Conservation (phyloP, 2,329 filamentous ascomycete genomes). For the Diaporthe australafricana region DNA sequence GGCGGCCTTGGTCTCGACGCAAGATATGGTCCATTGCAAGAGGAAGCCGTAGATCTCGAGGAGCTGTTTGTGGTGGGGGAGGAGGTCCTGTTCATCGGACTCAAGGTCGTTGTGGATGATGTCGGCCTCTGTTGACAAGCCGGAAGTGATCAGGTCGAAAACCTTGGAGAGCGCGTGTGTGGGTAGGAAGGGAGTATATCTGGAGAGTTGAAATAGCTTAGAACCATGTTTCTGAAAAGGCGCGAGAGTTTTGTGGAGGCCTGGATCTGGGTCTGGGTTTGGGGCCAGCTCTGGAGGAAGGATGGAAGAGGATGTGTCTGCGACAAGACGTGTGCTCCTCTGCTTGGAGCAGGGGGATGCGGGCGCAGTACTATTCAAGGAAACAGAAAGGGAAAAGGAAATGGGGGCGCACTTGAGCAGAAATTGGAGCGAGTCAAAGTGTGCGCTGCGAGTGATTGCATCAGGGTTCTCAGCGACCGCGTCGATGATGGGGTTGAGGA, state of each 20-base stretch:
- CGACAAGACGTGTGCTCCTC: not conserved
- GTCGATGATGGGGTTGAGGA: slow-evolving; percentile 93
- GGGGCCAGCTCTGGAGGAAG: slow-evolving; percentile 37
- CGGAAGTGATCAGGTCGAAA: slow-evolving; percentile 89
- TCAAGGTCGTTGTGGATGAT: slow-evolving; percentile 88
- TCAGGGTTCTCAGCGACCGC: slow-evolving; percentile 92
- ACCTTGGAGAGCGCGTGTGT: slow-evolving; percentile 90
- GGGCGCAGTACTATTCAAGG: not conserved
- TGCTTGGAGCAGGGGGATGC: not conserved
- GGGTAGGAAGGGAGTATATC: slow-evolving; percentile 83
- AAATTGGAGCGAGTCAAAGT: slow-evolving; percentile 95
- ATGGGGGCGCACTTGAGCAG: slow-evolving; percentile 90
- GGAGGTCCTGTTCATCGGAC: slow-evolving; percentile 87
- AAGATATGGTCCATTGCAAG: slow-evolving; percentile 93
- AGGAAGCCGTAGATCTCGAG: slow-evolving; percentile 95
- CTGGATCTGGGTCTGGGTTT: slow-evolving; percentile 38
- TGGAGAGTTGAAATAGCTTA: slow-evolving; percentile 75
- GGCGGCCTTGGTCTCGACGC: slow-evolving; percentile 92
- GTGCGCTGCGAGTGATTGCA: slow-evolving; percentile 79
- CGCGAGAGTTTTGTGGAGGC: slow-evolving; percentile 13
- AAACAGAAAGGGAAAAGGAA: slow-evolving; percentile 51
- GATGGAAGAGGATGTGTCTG: slow-evolving; percentile 10
- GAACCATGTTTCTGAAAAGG: slow-evolving; percentile 62
- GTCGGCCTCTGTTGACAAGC: slow-evolving; percentile 86
- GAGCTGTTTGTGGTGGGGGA: slow-evolving; percentile 88